Conservation (phyloP, 2,329 filamentous ascomycete genomes). For the Proliferodiscus dingleyae region DNA sequence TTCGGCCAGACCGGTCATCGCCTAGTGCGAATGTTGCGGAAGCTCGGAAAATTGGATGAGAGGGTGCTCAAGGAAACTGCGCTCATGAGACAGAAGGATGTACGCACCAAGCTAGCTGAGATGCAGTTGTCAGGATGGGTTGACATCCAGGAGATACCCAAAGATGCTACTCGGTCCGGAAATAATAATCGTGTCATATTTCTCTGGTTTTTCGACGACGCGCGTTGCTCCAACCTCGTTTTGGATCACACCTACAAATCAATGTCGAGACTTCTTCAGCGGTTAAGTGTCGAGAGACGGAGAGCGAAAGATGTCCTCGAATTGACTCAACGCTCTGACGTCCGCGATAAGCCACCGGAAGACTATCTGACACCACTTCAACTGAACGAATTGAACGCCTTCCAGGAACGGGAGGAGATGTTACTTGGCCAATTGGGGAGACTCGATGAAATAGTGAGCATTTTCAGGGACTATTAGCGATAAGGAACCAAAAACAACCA, state of each 20-base stretch:
- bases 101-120: conserved; percentile 76
- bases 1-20: conserved; percentile 75
- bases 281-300: conserved; percentile 69
- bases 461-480: conserved; percentile 69
- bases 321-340: conserved; percentile 80
- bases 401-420: conserved; percentile 63
- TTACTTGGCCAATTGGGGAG: conserved; percentile 74
- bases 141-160: conserved; percentile 90
- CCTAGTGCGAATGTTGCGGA: conserved; percentile 77
- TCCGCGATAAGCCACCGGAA: conserved; percentile 71
- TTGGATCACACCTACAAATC: conserved; percentile 82
- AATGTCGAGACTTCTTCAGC: conserved; percentile 80
- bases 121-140: conserved; percentile 85
- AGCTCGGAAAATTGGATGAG: conserved; percentile 92
- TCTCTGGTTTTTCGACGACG: conserved; percentile 84
- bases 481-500: not conserved
- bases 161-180: conserved; percentile 65
- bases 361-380: conserved; percentile 73
- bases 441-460: conserved; percentile 78
- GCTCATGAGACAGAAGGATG: conserved; percentile 78
- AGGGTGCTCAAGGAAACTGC: conserved; percentile 77
- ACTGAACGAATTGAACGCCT: conserved; percentile 55
- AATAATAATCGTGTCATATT: conserved; percentile 81
- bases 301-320: conserved; percentile 68
- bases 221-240: conserved; percentile 64